Evolutionary conservation across 306 rosid genomes (phyloP), one percentile per base, ranked within the genome.

Genomic region (Clitoria ternatea): DNA sequence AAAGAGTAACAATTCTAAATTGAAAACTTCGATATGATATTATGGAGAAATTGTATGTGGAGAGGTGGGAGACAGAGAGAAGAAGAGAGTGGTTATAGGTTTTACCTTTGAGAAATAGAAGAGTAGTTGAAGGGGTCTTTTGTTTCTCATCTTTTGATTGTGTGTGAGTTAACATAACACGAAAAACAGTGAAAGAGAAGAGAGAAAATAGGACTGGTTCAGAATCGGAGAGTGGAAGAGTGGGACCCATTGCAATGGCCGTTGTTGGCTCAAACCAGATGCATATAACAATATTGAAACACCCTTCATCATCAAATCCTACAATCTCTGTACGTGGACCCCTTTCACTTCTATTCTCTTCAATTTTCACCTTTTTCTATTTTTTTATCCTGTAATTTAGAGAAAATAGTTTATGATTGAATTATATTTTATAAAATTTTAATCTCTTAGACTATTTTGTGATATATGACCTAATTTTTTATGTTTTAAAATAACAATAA

Each of bases 211-310:
- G 7, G 63, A 66, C 27, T 29, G 27, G 20, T 24, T 3, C 1
- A 15, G 13, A n/a, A 17, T 15, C 13, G 6, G 4, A 53, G 19
- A 17, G 23, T 18, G 6, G 4, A 53, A 52, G 8, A 3, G 70
- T 69, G 71, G 80, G 63, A 19, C 48, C 70, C 33, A 22, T 13
- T 9, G 6, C 32, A 17, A 54, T 0, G 69, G 69, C 59, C 44
- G 62, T 24, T 75, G 73, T 74, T 56, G 22, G 17, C 61, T 75
- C 2, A 54, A 43, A 12, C 49, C 59, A 13, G 19, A 39, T 19
- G n/a, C 35, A 74, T 19, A 49, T 52, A 12, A 10, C 1, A 2
- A 1, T n/a, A n/a, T 23, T 62, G 23, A 23, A 24, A 62, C 37
- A 42, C 9, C 8, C n/a, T 29, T 47, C 3, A 48, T 7, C 8